Evolutionary conservation across 805 yeast species (phyloP).

Genomic region (Ogataea ganodermae): DNA sequence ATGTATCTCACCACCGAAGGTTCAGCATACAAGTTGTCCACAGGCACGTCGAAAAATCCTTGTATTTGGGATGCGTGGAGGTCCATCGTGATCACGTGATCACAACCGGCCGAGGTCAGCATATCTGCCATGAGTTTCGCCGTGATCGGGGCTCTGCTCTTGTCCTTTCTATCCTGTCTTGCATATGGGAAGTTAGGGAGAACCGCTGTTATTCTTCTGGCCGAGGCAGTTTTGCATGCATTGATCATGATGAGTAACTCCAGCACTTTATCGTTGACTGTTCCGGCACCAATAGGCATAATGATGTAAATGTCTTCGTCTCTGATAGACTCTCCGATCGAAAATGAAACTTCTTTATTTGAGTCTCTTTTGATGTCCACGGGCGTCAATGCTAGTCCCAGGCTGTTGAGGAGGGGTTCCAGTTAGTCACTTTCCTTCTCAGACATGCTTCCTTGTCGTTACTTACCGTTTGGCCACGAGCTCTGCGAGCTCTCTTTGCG

Average conservation of each 20-base stretch:
- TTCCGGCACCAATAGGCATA: conserved; percentile 78
- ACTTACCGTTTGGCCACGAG: conserved; percentile 52
- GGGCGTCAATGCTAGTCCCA: conserved; percentile 63
- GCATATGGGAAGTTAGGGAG: conserved; percentile 85
- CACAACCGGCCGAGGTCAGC: conserved; percentile 82
- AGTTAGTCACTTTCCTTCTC: not conserved
- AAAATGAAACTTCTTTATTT: conserved; percentile 72
- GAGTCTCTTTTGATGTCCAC: conserved; percentile 65
- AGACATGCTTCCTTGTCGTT: not conserved
- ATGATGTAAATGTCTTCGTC: conserved; percentile 82
- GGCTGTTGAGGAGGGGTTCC: conserved; percentile 29
- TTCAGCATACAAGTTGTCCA: conserved; percentile 82
- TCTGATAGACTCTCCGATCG: conserved; percentile 79
- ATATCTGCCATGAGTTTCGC: conserved; percentile 84
- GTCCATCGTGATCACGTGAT: conserved; percentile 86
- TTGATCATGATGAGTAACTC: conserved; percentile 77
- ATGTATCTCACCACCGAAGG: conserved; percentile 79
- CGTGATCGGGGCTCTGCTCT: conserved; percentile 81
- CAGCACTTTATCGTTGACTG: conserved; percentile 71
- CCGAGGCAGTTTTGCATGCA: conserved; percentile 82
- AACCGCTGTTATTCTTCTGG: conserved; percentile 79
- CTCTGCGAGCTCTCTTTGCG: conserved; percentile 68
- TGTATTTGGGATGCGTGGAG: conserved; percentile 88
- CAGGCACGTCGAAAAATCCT: conserved; percentile 82
- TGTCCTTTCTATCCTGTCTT: conserved; percentile 86